phyloP scores from a whole-genome alignment of 2,329 filamentous ascomycete species.

The Monosporascus sp. region DNA sequence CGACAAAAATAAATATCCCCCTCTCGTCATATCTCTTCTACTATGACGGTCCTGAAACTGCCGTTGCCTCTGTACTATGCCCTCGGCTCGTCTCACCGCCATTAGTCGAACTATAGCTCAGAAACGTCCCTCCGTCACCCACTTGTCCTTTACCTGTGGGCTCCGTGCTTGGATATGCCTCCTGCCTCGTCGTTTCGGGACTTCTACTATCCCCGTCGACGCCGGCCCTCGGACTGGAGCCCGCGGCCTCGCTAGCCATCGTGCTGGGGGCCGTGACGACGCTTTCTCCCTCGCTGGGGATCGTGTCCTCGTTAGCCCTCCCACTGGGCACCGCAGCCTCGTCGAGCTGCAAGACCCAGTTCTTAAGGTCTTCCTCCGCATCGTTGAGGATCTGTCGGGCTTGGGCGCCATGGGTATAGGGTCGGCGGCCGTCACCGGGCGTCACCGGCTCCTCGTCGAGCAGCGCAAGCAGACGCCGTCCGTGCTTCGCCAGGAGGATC shows the following conservation, averaged over 20 bases:
- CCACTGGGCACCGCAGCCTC: slow-evolving; percentile 7
- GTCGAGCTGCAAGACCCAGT: slow-evolving; percentile 56
- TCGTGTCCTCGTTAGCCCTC: background rate
- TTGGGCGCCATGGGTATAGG: slow-evolving; percentile 60
- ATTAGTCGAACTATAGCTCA: too few relatives aligned
- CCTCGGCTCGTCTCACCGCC: background rate
- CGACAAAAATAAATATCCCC: too few relatives aligned
- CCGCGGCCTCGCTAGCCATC: too few relatives aligned
- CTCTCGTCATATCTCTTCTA: background rate
- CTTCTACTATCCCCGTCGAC: too few relatives aligned
- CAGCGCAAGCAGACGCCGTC: slow-evolving; percentile 74
- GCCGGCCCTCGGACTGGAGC: too few relatives aligned
- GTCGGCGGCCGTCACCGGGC: slow-evolving; percentile 70
- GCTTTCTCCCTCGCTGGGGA: too few relatives aligned
- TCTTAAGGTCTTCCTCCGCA: slow-evolving; percentile 79
- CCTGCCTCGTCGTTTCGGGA: too few relatives aligned
- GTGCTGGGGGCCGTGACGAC: too few relatives aligned
- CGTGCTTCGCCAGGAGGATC: slow-evolving; percentile 86
- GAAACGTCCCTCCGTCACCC: too few relatives aligned
- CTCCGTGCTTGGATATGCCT: too few relatives aligned
- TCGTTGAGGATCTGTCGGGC: slow-evolving; percentile 87
- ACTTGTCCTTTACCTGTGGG: too few relatives aligned
- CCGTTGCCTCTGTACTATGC: background rate
- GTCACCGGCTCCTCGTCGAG: slow-evolving; percentile 88
- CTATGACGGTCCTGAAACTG: background rate